Evolutionary conservation across 805 yeast species (phyloP), one percentile per base, ranked within the genome.

Genomic region (Vanderwaltozyma polyspora): DNA sequence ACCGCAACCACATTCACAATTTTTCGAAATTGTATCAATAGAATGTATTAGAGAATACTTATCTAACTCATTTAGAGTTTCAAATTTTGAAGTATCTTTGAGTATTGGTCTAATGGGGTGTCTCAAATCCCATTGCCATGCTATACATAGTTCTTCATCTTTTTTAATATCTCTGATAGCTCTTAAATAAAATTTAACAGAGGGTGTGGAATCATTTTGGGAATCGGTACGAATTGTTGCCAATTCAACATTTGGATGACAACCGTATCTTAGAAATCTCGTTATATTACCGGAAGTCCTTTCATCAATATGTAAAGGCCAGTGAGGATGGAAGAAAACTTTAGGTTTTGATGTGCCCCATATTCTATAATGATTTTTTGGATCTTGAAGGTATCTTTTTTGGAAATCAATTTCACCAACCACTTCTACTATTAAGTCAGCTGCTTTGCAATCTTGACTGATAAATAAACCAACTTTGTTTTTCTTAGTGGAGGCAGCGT

Each of bases 101-200:
- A 70, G 63, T 35, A 80, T 58, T 42, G 67, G 66, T 34, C 63
- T 60, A 25, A 85, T 80, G 2, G 96, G 94, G 52, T 86, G 95
- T 13, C 62, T 42, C 3, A 58, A 51, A 50, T 86, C 94, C 94
- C 95, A 89, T 39, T 79, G 83, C 97, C 97, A 89, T 2, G 76
- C 72, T 8, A 85, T 56, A 0, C 87, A 69, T 15, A 89, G 57
- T 50, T 87, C 96, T 26, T 76, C 72, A n/a, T 75, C 85, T 8
- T 66, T 56, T 33, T 65, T 63, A 19, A 87, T 70, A 2, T 72
- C 71, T 31, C 63, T 67, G 1, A 67, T 55, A 0, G 95, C 72
- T 19, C 63, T 63, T 8, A 83, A 64, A 7, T 73, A 63, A 49
- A 82, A 76, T 35, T 67, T 69, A 8, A 81, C 64, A 1, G 62